phyloP scores from a whole-genome alignment of 129 eudicot species.

The Escallonia rubra region DNA sequence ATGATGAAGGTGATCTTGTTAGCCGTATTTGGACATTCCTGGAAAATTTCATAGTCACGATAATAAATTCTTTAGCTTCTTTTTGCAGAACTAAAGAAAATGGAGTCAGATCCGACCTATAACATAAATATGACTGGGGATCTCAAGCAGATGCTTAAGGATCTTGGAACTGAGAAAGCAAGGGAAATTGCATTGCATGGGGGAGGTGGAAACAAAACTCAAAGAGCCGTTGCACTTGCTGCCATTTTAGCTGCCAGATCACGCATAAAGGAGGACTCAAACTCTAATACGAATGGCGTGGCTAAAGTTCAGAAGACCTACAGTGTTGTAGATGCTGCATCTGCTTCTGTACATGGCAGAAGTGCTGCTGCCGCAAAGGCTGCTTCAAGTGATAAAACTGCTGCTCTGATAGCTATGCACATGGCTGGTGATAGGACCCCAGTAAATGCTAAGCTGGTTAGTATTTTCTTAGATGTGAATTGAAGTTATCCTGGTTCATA shows the following conservation, averaged over 20 bases:
- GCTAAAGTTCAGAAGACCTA: conserved; percentile 40
- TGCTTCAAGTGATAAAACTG: conserved; percentile 79
- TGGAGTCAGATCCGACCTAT: conserved; percentile 79
- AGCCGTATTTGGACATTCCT: neutral
- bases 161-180: conserved; percentile 89
- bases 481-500: too few species aligned
- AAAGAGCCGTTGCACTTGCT: conserved; percentile 82
- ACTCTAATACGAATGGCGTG: conserved; percentile 41
- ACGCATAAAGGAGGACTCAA: conserved; percentile 69
- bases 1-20: conserved; percentile 73
- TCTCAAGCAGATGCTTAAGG: conserved; percentile 90
- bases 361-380: conserved; percentile 95
- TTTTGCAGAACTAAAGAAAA: conserved; percentile 54
- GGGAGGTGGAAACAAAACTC: conserved; percentile 96
- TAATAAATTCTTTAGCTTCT: neutral
- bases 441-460: conserved; percentile 85
- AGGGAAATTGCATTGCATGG: conserved; percentile 85
- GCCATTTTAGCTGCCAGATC: conserved; percentile 87
- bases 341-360: conserved; percentile 99
- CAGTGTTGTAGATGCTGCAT: conserved; percentile 97
- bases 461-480: conserved; percentile 11
- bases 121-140: conserved; percentile 82
- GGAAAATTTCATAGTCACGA: conserved; percentile 1
- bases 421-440: conserved; percentile 96
- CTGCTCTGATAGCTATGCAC: conserved; percentile 95